Conservation (phyloP, 1,284 basidiomycete genomes). For the Cerioporus squamosus region DNA sequence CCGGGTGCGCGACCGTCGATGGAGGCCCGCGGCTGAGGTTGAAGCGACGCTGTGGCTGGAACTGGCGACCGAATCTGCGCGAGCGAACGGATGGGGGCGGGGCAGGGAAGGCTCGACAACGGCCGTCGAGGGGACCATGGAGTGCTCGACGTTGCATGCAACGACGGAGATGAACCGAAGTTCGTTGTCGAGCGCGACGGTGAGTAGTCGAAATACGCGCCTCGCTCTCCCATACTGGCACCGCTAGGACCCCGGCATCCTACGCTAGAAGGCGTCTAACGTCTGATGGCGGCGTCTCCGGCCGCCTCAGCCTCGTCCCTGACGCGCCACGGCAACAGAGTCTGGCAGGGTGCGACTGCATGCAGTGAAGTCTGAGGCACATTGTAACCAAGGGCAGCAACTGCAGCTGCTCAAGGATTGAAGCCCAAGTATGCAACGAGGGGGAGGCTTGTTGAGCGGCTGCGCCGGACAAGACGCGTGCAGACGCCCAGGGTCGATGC, state of each 20-base stretch:
- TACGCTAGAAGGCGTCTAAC: constrained; percentile 1
- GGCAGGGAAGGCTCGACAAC: constrained; percentile 20
- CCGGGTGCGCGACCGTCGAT: constrained; percentile 38
- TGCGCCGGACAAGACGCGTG: not conserved
- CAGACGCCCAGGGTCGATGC: not conserved
- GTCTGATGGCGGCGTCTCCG: constrained; percentile 18
- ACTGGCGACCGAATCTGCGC: constrained; percentile 47
- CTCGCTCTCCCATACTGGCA: constrained; percentile 7
- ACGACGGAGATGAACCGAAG: constrained; percentile 25
- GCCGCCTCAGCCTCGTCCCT: no score
- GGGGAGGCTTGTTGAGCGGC: no score
- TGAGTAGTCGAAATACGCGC: constrained; percentile 15
- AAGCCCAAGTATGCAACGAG: not conserved
- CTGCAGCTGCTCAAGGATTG: no score
- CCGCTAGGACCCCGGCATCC: constrained; percentile 16
- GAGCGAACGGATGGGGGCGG: constrained; percentile 30
- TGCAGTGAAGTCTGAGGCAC: no score
- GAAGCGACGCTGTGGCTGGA: constrained; percentile 36
- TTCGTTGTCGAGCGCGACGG: constrained; percentile 23
- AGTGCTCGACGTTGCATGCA: constrained; percentile 34
- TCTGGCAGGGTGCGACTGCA: not conserved
- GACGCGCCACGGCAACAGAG: no score
- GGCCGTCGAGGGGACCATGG: constrained; percentile 35
- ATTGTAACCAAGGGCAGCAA: no score
- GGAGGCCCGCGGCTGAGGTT: constrained; percentile 31